Conservation (phyloP, 2,329 filamentous ascomycete genomes). For the Berkeleyomyces basicola region DNA sequence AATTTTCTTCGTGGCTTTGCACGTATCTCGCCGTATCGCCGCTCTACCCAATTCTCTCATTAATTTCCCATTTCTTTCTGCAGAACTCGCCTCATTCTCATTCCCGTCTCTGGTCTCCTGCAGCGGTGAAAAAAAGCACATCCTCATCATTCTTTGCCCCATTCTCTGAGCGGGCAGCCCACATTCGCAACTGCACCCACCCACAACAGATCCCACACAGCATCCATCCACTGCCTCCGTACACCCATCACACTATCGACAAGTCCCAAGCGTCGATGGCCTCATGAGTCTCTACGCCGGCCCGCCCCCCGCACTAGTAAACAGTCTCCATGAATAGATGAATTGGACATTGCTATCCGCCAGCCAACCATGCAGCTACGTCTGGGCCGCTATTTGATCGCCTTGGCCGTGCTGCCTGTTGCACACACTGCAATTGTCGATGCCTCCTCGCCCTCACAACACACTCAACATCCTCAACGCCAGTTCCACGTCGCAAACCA, state of each 20-base stretch:
- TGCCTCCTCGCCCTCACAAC: conserved; percentile 7
- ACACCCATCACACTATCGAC: neutral
- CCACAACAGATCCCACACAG: neutral
- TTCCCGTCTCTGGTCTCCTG: neutral
- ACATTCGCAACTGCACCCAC: neutral
- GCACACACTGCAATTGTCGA: conserved; percentile 13
- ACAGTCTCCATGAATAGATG: conserved; percentile 12
- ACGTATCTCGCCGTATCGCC: neutral
- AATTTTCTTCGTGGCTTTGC: conserved; percentile 4
- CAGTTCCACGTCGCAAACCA: neutral
- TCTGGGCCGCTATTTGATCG: conserved; percentile 12
- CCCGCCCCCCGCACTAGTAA: neutral
- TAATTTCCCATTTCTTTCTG: neutral
- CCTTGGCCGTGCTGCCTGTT: conserved; percentile 13
- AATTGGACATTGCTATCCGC: conserved; percentile 4
- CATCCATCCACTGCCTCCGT: neutral
- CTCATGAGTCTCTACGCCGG: conserved; percentile 12
- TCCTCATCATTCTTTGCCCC: neutral
- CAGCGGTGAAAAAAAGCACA: neutral
- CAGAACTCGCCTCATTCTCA: neutral
- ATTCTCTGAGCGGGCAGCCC: neutral
- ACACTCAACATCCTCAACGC: conserved; percentile 6
- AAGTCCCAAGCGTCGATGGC: conserved; percentile 11
- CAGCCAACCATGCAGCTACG: conserved; percentile 13
- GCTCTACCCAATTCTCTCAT: neutral